Conservation (phyloP, 306 rosid species). For the Rosa rugosa region DNA sequence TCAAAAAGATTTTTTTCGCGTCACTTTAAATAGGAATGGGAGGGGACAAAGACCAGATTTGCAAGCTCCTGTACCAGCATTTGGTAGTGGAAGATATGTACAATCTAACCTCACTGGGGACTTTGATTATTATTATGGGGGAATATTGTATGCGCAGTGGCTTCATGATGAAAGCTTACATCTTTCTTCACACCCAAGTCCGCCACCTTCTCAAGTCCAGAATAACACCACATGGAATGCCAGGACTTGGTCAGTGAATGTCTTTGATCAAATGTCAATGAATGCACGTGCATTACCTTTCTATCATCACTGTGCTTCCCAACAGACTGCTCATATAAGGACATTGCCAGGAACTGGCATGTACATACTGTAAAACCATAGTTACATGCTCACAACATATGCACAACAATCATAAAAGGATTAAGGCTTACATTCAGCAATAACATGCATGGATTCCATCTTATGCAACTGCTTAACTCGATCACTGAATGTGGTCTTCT, state of each 20-base stretch:
- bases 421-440: too few species aligned
- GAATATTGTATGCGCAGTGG: conserved; percentile 31
- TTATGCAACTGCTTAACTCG: too few species aligned
- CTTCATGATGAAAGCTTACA: conserved; percentile 20
- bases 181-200: conserved; percentile 17
- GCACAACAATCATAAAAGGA: too few species aligned
- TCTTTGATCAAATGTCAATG: conserved; percentile 23
- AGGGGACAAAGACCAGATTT: conserved; percentile 69
- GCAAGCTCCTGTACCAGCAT: conserved; percentile 57
- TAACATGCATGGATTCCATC: too few species aligned
- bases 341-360: conserved; percentile 73
- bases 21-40: conserved; percentile 64
- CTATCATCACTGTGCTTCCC: conserved; percentile 32
- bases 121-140: conserved; percentile 36
- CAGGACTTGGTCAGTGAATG: conserved; percentile 25
- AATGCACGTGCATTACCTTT: conserved; percentile 29
- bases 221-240: conserved; percentile 19
- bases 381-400: too few species aligned
- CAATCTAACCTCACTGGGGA: conserved; percentile 50
- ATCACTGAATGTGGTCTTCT: too few species aligned
- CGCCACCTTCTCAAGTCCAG: conserved; percentile 34
- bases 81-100: conserved; percentile 64
- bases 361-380: too few species aligned
- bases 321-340: conserved; percentile 13
- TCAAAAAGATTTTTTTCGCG: conserved; percentile 45